Percentiles rank a stretch among this genome's conserved stretches.
These are phyloP conservation scores for Backusella tarrabulga DNA, from an alignment of 192 early-diverging fungal species.

Conservation along the genomic window DNA sequence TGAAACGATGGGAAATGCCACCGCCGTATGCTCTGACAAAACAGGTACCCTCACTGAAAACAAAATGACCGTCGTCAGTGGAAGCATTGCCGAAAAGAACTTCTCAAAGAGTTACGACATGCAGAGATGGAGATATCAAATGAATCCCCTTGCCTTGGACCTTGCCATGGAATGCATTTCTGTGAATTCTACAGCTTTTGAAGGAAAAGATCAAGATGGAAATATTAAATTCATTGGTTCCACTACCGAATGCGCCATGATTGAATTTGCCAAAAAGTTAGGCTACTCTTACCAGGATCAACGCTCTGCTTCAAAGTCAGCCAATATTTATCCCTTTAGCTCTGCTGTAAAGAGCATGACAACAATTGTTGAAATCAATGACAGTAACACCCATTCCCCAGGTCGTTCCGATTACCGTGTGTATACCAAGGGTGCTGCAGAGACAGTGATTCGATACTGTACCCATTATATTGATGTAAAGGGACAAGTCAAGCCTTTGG, in stretches of 20 bases:
- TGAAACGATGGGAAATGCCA: conserved; percentile 85
- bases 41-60: conserved; percentile 87
- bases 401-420: conserved; percentile 47
- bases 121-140: conserved; percentile 29
- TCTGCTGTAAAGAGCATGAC: conserved; percentile 92
- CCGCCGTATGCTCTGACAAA: conserved; percentile 85
- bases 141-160: conserved; percentile 41
- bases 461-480: conserved; percentile 56
- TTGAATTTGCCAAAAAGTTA: conserved; percentile 62
- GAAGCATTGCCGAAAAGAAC: conserved; percentile 1
- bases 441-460: conserved; percentile 70
- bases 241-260: conserved; percentile 79
- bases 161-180: conserved; percentile 57
- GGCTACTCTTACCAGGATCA: conserved; percentile 60
- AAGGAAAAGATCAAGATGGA: conserved; percentile 64
- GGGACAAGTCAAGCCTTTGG: conserved; percentile 47
- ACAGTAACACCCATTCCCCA: conserved; percentile 13
- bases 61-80: conserved; percentile 69
- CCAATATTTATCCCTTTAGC: conserved; percentile 83
- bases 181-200: conserved; percentile 76
- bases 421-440: conserved; percentile 79
- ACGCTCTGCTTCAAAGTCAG: conserved; percentile 47
- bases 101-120: neutral
- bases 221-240: conserved; percentile 67
- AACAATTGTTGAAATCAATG: conserved; percentile 52